phyloP scores from a whole-genome alignment of 306 rosid genomes.

The Quercus engelmannii region DNA sequence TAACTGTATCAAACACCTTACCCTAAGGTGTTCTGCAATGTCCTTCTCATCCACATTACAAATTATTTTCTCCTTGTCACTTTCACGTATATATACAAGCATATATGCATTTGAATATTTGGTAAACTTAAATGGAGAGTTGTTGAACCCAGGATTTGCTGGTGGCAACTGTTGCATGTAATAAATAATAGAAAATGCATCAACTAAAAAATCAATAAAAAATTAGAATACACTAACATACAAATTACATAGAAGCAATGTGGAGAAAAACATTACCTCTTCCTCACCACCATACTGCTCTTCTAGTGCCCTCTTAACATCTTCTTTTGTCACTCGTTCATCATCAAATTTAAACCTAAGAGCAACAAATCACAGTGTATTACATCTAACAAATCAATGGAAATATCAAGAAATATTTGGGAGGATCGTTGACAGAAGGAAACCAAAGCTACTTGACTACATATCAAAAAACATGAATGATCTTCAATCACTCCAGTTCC shows the following conservation, averaged over 20 bases:
- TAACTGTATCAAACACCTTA: conserved; percentile 26
- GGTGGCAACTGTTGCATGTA: conserved; percentile 64
- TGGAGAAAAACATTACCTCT: conserved; percentile 47
- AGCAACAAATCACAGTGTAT: background rate
- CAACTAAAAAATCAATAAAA: background rate
- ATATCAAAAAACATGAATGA: background rate
- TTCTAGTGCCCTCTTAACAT: conserved; percentile 80
- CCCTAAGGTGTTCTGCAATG: conserved; percentile 85
- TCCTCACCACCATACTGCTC: conserved; percentile 98
- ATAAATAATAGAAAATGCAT: conserved; percentile 12
- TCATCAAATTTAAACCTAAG: conserved; percentile 88
- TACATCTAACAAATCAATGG: background rate
- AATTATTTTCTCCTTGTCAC: conserved; percentile 85
- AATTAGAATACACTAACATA: background rate
- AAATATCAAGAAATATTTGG: background rate
- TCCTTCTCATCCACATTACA: conserved; percentile 71
- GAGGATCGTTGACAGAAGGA: background rate
- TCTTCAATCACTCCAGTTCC: background rate
- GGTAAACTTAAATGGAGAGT: conserved; percentile 84
- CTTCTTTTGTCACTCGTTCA: conserved; percentile 92
- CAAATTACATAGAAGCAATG: background rate
- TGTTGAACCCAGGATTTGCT: conserved; percentile 83
- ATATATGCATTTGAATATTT: conserved; percentile 90
- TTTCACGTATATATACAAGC: conserved; percentile 92
- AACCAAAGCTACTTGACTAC: conserved; percentile 3